phyloP scores from a whole-genome alignment of 352 stramenopile species.

The Pythium aphanidermatum region DNA sequence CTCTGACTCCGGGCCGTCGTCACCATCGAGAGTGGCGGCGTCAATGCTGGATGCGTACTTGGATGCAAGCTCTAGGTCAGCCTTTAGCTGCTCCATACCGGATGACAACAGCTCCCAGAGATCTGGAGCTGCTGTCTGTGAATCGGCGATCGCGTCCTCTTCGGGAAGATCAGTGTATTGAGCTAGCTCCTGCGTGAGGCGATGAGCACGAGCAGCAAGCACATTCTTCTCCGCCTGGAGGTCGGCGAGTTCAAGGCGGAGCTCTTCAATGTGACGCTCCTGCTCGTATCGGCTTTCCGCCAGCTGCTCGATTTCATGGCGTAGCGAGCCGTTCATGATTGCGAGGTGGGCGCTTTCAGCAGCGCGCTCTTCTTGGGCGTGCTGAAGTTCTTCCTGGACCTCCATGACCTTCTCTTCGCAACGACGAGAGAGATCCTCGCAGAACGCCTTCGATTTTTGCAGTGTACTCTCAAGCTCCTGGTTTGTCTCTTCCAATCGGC shows the following conservation, averaged over 20 bases:
- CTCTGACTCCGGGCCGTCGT: slow-evolving; percentile 34
- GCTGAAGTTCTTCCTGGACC: slow-evolving; percentile 46
- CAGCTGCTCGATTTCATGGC: slow-evolving; percentile 61
- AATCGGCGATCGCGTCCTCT: slow-evolving; percentile 50
- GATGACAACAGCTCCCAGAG: slow-evolving; percentile 81
- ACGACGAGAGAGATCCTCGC: slow-evolving; percentile 46
- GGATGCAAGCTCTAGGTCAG: slow-evolving; percentile 78
- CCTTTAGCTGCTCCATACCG: slow-evolving; percentile 88
- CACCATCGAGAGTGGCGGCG: slow-evolving; percentile 26
- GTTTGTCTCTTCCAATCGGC: slow-evolving; percentile 38
- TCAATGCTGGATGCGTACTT: slow-evolving; percentile 85
- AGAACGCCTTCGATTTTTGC: slow-evolving; percentile 56
- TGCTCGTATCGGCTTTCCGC: slow-evolving; percentile 56
- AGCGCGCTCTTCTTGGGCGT: slow-evolving; percentile 60
- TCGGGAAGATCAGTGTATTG: slow-evolving; percentile 79
- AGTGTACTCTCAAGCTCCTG: slow-evolving; percentile 49
- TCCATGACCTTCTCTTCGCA: slow-evolving; percentile 63
- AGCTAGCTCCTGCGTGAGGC: slow-evolving; percentile 72
- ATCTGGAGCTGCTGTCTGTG: slow-evolving; percentile 57
- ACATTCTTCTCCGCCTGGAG: slow-evolving; percentile 85
- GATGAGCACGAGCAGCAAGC: slow-evolving; percentile 63
- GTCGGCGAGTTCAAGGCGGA: slow-evolving; percentile 66
- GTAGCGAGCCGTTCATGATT: slow-evolving; percentile 49
- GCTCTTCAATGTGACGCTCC: slow-evolving; percentile 55
- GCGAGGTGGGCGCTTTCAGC: slow-evolving; percentile 56